These are phyloP conservation scores for Jamesozyma gamospora DNA, from an alignment of 805 yeast genomes.

Conservation along the genomic window DNA sequence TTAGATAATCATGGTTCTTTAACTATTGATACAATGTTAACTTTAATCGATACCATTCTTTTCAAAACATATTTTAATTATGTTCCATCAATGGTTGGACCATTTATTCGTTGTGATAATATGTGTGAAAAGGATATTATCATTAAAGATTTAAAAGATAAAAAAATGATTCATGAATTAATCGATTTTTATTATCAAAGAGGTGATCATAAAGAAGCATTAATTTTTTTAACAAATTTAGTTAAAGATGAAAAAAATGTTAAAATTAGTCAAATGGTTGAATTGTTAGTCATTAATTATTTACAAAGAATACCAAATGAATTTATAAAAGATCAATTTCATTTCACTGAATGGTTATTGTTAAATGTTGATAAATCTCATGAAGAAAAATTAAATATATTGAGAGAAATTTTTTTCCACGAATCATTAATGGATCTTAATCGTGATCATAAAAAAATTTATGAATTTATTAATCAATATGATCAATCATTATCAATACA, in stretches of 20 bases:
- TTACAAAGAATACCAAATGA: slow-evolving; percentile 44
- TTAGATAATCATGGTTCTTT: slow-evolving; percentile 25
- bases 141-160: slow-evolving; percentile 38
- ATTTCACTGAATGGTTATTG: slow-evolving; percentile 41
- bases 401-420: slow-evolving; percentile 48
- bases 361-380: slow-evolving; percentile 27
- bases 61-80: slow-evolving; percentile 65
- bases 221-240: slow-evolving; percentile 41
- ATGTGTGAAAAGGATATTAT: slow-evolving; percentile 61
- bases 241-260: slow-evolving; percentile 4
- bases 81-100: slow-evolving; percentile 67
- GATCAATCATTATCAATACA: slow-evolving; percentile 26
- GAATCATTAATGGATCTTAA: slow-evolving; percentile 52
- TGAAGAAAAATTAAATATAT: slow-evolving; percentile 24
- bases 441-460: slow-evolving; percentile 43
- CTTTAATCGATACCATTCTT: slow-evolving; percentile 62
- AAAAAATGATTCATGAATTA: slow-evolving; percentile 51
- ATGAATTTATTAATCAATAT: slow-evolving; percentile 37
- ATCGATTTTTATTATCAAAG: slow-evolving; percentile 69
- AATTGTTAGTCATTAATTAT: slow-evolving; percentile 36
- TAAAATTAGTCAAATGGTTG: slow-evolving; percentile 9
- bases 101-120: slow-evolving; percentile 69
- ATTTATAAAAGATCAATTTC: slow-evolving; percentile 44
- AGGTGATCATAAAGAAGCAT: slow-evolving; percentile 52
- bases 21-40: slow-evolving; percentile 32